Percentiles rank a stretch among this genome's conserved stretches.
These are phyloP conservation scores for Corylus americana DNA, from an alignment of 306 rosid species.

Conservation along the genomic window DNA sequence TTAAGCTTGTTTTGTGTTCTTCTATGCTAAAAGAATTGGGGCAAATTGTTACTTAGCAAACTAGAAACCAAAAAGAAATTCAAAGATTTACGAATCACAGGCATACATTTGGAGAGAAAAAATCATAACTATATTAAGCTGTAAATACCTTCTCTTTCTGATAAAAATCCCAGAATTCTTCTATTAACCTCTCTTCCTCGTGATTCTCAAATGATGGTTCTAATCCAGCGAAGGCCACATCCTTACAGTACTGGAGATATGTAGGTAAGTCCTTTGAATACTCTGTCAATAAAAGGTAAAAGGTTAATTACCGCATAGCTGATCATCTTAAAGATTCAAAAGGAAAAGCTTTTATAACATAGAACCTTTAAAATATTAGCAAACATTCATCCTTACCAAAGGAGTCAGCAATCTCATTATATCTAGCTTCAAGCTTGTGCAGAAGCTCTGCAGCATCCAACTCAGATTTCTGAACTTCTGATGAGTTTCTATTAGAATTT, in stretches of 20 bases:
- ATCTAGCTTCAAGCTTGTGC: slow-evolving; percentile 56
- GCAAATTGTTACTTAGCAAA: background rate
- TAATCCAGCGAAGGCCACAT: slow-evolving; percentile 74
- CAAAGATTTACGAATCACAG: slow-evolving; percentile 15
- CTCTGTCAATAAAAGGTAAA: slow-evolving; percentile 43
- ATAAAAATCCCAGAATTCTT: slow-evolving; percentile 60
- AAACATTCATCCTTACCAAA: slow-evolving; percentile 45
- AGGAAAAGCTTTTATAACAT: slow-evolving; percentile 12
- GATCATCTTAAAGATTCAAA: slow-evolving; percentile 1
- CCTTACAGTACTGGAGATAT: slow-evolving; percentile 79
- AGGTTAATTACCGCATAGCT: slow-evolving; percentile 4
- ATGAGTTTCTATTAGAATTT: slow-evolving; percentile 28
- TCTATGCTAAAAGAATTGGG: background rate
- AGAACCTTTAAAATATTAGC: slow-evolving; percentile 5
- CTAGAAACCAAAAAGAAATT: background rate
- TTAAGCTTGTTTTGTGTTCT: background rate
- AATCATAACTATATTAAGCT: background rate
- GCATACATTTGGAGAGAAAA: slow-evolving; percentile 9
- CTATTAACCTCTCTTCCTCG: slow-evolving; percentile 59
- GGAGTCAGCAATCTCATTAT: slow-evolving; percentile 50
- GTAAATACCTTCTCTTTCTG: slow-evolving; percentile 59
- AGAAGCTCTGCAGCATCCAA: slow-evolving; percentile 59
- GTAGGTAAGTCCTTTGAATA: slow-evolving; percentile 69
- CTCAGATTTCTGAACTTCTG: slow-evolving; percentile 31
- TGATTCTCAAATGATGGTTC: slow-evolving; percentile 60